These are phyloP conservation scores for Tilletia caries DNA, from an alignment of 1,284 basidiomycete genomes.

Conservation along the genomic window DNA sequence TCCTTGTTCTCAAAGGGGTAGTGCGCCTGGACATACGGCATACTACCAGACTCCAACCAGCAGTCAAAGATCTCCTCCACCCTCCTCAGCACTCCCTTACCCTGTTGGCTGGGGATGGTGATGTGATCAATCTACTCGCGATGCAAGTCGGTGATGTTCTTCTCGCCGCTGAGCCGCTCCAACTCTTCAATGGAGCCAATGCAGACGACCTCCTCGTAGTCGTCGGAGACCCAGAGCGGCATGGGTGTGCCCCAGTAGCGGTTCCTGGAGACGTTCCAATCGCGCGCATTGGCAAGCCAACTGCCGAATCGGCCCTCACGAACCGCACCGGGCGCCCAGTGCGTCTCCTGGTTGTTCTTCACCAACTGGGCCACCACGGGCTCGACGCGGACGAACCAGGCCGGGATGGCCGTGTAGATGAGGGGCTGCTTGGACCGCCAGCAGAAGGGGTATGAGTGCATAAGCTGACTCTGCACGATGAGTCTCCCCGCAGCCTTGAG, in stretches of 20 bases:
- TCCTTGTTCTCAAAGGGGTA: conserved; percentile 98
- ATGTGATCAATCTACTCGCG: conserved; percentile 92
- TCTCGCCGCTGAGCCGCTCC: conserved; percentile 79
- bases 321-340: conserved; percentile 90
- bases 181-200: conserved; percentile 85
- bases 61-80: conserved; percentile 98
- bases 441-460: conserved; percentile 94
- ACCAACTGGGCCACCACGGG: conserved; percentile 81
- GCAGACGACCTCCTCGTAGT: conserved; percentile 86
- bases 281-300: conserved; percentile 94
- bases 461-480: conserved; percentile 79
- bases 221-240: conserved; percentile 92
- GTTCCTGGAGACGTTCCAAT: conserved; percentile 99
- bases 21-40: conserved; percentile 97
- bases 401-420: conserved; percentile 92
- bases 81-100: conserved; percentile 80
- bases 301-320: conserved; percentile 92
- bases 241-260: conserved; percentile 99
- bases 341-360: conserved; percentile 81
- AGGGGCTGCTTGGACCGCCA: conserved; percentile 95
- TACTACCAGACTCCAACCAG: conserved; percentile 99
- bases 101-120: conserved; percentile 87
- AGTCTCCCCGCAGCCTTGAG: conserved; percentile 83
- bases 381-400: conserved; percentile 91
- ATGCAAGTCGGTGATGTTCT: conserved; percentile 86